Evolutionary conservation across 352 stramenopile genomes (phyloP).

Genomic region (Phytophthora agathidicida): DNA sequence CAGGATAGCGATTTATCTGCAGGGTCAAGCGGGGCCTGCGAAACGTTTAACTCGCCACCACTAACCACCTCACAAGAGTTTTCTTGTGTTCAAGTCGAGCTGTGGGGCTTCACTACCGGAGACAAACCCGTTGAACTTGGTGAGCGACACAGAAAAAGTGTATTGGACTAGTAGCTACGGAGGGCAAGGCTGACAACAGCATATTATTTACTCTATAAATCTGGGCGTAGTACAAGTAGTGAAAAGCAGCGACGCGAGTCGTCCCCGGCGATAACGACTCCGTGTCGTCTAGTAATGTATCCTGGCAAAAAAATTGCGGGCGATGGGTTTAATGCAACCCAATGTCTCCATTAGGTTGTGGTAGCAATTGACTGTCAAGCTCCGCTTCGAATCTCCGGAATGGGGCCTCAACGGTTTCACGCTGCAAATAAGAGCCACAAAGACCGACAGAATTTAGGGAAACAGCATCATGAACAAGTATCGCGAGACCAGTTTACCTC

Average conservation of each 20-base stretch:
- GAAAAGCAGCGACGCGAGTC: too few species aligned
- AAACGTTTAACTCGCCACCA: conserved; percentile 87
- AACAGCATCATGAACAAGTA: not conserved
- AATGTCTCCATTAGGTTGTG: conserved; percentile 15
- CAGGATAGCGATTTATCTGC: conserved; percentile 87
- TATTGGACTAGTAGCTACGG: conserved; percentile 62
- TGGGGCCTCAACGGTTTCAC: conserved; percentile 37
- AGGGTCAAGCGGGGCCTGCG: conserved; percentile 85
- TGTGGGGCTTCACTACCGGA: conserved; percentile 84
- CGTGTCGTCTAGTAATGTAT: conserved; percentile 15
- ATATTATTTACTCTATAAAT: conserved; percentile 45
- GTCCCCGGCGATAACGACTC: not conserved
- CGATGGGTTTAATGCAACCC: conserved; percentile 37
- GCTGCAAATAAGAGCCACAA: conserved; percentile 19
- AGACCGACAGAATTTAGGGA: not conserved
- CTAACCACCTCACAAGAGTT: conserved; percentile 85
- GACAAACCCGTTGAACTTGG: conserved; percentile 47
- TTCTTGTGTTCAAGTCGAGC: conserved; percentile 76
- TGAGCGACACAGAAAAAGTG: conserved; percentile 63
- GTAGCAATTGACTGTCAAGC: conserved; percentile 36
- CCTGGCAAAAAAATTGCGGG: conserved; percentile 5
- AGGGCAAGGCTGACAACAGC: conserved; percentile 13
- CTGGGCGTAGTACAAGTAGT: conserved; percentile 12
- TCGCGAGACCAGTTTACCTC: conserved; percentile 19
- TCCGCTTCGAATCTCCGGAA: conserved; percentile 41